Conservation (phyloP, 2,329 filamentous ascomycete genomes). For the Nemania sp. region DNA sequence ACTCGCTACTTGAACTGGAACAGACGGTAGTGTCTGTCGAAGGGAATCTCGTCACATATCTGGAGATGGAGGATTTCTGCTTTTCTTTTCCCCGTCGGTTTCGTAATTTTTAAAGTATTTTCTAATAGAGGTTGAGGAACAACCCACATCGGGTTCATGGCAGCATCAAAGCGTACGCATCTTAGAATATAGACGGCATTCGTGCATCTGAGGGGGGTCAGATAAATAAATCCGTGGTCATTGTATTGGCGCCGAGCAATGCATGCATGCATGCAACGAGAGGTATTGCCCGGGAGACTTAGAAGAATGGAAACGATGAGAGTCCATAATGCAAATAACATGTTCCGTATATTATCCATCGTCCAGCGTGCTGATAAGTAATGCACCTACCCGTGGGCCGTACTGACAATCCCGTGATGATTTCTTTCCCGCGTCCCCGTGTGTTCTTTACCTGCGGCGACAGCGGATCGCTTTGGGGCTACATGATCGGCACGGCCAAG, state of each 20-base stretch:
- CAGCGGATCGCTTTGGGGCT: too few relatives aligned
- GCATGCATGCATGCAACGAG: too few relatives aligned
- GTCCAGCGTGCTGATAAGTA: background rate
- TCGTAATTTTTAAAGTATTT: conserved; percentile 8
- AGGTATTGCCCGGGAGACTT: background rate
- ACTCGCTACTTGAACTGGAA: conserved; percentile 60
- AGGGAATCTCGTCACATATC: too few relatives aligned
- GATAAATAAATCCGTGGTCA: background rate
- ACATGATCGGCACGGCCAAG: too few relatives aligned
- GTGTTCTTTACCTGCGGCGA: too few relatives aligned
- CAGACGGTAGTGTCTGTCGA: conserved; percentile 45
- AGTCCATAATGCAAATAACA: conserved; percentile 5
- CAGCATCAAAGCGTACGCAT: conserved; percentile 10
- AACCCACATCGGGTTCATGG: conserved; percentile 1
- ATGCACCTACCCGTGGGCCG: background rate
- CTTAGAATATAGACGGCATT: conserved; percentile 21
- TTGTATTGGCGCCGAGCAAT: background rate
- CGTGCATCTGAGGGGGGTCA: conserved; percentile 1
- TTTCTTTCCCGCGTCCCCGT: too few relatives aligned
- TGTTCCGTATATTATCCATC: background rate
- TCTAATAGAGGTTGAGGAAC: conserved; percentile 12
- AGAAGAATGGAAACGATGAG: background rate
- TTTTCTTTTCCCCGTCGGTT: background rate
- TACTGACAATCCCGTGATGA: too few relatives aligned
- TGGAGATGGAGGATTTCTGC: too few relatives aligned